Conservation (phyloP, 331 rosid species). For the Acacia concinna region DNA sequence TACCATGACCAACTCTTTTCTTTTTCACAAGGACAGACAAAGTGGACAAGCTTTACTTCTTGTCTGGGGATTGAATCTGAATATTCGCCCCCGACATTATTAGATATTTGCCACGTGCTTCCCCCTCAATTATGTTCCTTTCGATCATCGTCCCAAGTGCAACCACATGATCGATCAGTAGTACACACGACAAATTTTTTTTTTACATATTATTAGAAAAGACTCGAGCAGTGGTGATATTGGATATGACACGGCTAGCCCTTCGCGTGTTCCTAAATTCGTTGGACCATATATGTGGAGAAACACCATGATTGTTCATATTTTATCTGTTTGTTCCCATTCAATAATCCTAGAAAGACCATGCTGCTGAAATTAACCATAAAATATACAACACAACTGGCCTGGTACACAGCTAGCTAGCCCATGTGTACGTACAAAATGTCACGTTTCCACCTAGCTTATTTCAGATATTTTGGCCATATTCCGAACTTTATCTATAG, state of each 20-base stretch:
- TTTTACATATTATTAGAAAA: neutral
- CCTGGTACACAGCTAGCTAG: neutral
- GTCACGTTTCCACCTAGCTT: neutral
- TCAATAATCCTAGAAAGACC: neutral
- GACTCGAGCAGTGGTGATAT: neutral
- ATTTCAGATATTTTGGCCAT: neutral
- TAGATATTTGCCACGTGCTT: constrained; percentile 41
- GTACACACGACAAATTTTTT: no score
- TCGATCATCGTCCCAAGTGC: neutral
- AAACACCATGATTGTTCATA: neutral
- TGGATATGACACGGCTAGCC: neutral
- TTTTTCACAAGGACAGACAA: constrained; percentile 38
- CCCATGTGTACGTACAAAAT: neutral
- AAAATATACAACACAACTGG: neutral
- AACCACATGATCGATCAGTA: no score
- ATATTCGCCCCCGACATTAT: constrained; percentile 38
- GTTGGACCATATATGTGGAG: neutral
- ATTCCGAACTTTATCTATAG: neutral
- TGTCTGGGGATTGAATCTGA: constrained; percentile 41
- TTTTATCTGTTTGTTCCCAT: neutral
- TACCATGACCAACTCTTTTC: constrained; percentile 8
- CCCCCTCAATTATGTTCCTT: neutral
- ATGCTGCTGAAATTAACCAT: neutral
- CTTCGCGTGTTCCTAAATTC: neutral
- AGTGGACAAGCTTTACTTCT: constrained; percentile 49